Conservation (phyloP, 2,329 filamentous ascomycete species). For the Thielaviopsis musarum region DNA sequence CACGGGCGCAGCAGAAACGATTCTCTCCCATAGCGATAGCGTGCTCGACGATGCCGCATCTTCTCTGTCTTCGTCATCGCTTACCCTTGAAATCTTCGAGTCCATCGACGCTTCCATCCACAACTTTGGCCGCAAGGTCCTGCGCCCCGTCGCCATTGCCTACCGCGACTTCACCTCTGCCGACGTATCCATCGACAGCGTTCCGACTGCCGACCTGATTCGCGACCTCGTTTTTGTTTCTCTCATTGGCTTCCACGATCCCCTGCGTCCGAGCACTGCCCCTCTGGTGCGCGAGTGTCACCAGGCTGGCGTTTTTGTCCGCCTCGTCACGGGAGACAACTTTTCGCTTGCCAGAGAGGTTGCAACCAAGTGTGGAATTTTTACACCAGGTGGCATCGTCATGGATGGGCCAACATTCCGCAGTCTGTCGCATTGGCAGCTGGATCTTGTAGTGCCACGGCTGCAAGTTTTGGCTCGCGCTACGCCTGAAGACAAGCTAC, state of each 20-base stretch:
- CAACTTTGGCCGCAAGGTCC: conserved; percentile 46
- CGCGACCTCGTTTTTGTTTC: conserved; percentile 24
- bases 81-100: conserved; percentile 19
- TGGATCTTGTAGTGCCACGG: conserved; percentile 37
- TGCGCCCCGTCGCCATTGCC: conserved; percentile 48
- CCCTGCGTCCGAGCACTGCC: conserved; percentile 43
- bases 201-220: conserved; percentile 15
- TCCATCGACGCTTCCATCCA: conserved; percentile 21
- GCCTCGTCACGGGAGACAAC: conserved; percentile 41
- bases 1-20: conserved; percentile 41
- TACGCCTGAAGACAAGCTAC: conserved; percentile 52
- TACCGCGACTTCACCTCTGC: conserved; percentile 45
- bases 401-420: conserved; percentile 40
- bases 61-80: conserved; percentile 16
- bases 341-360: conserved; percentile 28
- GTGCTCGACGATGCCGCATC: conserved; percentile 28
- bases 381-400: conserved; percentile 39
- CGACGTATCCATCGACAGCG: conserved; percentile 21
- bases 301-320: conserved; percentile 46
- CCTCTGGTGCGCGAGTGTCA: conserved; percentile 46
- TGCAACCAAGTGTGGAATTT: conserved; percentile 37
- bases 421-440: conserved; percentile 31
- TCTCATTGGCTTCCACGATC: conserved; percentile 49
- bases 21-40: conserved; percentile 28
- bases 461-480: conserved; percentile 53